phyloP scores from a whole-genome alignment of 1,284 basidiomycete genomes.

The Trichosporon coremiiforme region DNA sequence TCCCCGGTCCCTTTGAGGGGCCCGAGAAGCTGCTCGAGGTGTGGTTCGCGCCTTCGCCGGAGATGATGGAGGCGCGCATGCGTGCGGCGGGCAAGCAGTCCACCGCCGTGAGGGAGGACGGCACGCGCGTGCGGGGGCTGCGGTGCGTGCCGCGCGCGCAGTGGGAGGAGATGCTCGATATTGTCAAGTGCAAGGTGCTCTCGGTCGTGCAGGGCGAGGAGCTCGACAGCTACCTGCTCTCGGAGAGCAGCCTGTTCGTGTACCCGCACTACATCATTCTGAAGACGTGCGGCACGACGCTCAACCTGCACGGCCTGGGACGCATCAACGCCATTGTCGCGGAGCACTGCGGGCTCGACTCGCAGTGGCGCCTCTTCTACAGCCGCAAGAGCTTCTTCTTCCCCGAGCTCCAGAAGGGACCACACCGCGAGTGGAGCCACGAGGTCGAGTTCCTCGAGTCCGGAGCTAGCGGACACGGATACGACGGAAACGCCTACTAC shows the following conservation, averaged over 20 bases:
- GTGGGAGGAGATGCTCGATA: constrained; percentile 97
- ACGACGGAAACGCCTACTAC: constrained; percentile 74
- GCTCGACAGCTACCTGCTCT: constrained; percentile 92
- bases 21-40: constrained; percentile 98
- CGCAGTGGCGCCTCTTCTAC: constrained; percentile 90
- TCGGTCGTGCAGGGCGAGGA: constrained; percentile 83
- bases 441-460: constrained; percentile 87
- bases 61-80: constrained; percentile 17
- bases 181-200: constrained; percentile 96
- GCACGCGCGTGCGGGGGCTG: constrained; percentile 30
- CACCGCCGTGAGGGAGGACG: constrained; percentile 21
- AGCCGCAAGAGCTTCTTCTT: constrained; percentile 99
- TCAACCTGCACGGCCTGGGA: constrained; percentile 91
- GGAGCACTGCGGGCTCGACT: constrained; percentile 70
- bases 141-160: constrained; percentile 71
- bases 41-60: constrained; percentile 85
- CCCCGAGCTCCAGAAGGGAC: constrained; percentile 90
- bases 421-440: constrained; percentile 91
- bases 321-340: constrained; percentile 88
- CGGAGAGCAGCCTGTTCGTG: constrained; percentile 97
- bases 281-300: constrained; percentile 98
- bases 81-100: constrained; percentile 7
- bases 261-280: constrained; percentile 95
- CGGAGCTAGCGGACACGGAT: constrained; percentile 1
- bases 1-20: constrained; percentile 55